phyloP scores from a whole-genome alignment of 225 moss, liverwort and hornwort genomes.

The Bryum argenteum region DNA sequence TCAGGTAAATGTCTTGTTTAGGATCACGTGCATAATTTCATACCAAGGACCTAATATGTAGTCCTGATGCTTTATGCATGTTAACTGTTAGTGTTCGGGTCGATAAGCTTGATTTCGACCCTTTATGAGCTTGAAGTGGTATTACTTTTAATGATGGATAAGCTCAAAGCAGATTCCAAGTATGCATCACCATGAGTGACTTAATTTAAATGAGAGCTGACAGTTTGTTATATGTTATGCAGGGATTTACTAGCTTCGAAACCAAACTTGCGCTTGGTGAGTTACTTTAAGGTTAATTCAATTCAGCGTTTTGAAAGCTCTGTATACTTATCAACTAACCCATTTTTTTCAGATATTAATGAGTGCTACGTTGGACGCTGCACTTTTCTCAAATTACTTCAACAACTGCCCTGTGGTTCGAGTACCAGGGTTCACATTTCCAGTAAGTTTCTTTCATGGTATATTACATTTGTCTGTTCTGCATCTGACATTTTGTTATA shows the following conservation, averaged over 20 bases:
- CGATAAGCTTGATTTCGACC: slow-evolving; percentile 5
- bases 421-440: slow-evolving; percentile 96
- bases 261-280: slow-evolving; percentile 88
- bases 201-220: slow-evolving; percentile 23
- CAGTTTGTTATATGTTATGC: slow-evolving; percentile 31
- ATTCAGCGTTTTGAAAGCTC: slow-evolving; percentile 15
- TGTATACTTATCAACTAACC: slow-evolving; percentile 21
- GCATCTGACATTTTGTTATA: background rate
- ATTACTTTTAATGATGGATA: background rate
- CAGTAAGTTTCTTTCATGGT: slow-evolving; percentile 58
- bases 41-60: slow-evolving; percentile 5
- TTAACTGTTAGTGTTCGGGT: slow-evolving; percentile 5
- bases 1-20: slow-evolving; percentile 43
- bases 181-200: slow-evolving; percentile 6
- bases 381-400: slow-evolving; percentile 86
- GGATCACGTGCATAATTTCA: background rate
- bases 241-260: slow-evolving; percentile 86
- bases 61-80: slow-evolving; percentile 26
- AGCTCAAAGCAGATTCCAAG: slow-evolving; percentile 17
- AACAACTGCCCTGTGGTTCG: slow-evolving; percentile 77
- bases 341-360: slow-evolving; percentile 74
- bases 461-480: slow-evolving; percentile 13
- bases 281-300: slow-evolving; percentile 32
- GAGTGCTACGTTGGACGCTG: slow-evolving; percentile 97
- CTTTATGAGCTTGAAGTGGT: background rate